Base-by-base conservation (phyloP, 352 stramenopile species). In the Phytophthora kernoviae region DNA sequence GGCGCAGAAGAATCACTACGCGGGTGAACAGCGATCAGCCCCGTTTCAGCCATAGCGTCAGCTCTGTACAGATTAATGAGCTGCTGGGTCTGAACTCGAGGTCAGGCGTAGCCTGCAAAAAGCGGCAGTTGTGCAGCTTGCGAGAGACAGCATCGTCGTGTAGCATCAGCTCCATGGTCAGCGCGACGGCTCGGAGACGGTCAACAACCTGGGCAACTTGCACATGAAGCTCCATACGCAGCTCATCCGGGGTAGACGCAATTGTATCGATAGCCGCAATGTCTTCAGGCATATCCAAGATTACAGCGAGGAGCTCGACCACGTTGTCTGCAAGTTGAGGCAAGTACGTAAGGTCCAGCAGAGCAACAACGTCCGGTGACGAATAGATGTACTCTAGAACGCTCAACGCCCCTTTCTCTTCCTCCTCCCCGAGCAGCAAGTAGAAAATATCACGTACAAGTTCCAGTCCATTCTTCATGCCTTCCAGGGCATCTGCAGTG, bases 211-310 rank as follows among this genome's bases (percentile, higher is more conserved):
- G 68, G 12, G 77, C 66, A 10, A 89, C 81, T 54, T 93, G 84
- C 11, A 87, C 77, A 36, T 90, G 81, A 15, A 90, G 81, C 17
- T 87, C 83, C 45, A 88, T 74, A 1, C 71, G 77, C 42, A 84
- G 46, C 17, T 81, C 71, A 22, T 90, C 73, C 2, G 73, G 62
- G 15, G 60, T 59, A 17, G 62, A 48, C 11, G 66, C 65, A 14
- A 77, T 50, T 1, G 54, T 30, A 12, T 90, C 81, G 40, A 93
- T 77, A 4, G 69, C 51, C 20, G 69, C 63, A 32, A 91, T 70
- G 22, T 91, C 79, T 41, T 96, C 87, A 0, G 87, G 87, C 61
- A 96, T 76, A 58, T 96, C 87, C 8, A 96, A 61, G 12, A 96
- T 86, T 3, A 76, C 73, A 2, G 80, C 81, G 4, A 96, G 57